Percentiles rank a stretch among this genome's conserved stretches.
Conservation (phyloP, 2,329 filamentous ascomycete species). For the Alternaria alternata region DNA sequence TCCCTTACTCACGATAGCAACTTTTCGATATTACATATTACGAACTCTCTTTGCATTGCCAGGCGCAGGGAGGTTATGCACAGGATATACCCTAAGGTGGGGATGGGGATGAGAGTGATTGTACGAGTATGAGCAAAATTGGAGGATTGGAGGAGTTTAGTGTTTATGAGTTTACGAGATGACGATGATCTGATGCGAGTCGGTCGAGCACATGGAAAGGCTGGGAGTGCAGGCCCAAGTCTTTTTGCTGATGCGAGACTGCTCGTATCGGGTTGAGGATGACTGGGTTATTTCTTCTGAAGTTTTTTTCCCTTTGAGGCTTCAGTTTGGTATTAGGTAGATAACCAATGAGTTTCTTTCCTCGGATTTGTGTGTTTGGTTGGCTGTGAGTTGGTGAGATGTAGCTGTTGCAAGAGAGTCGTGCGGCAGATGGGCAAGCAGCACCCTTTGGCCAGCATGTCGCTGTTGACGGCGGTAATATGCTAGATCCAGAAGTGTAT, state of each 20-base stretch:
- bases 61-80: slow-evolving; percentile 31
- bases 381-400: not conserved
- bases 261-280: not conserved
- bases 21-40: slow-evolving; percentile 24
- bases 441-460: no score
- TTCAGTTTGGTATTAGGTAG: slow-evolving; percentile 5
- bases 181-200: not conserved
- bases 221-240: slow-evolving; percentile 45
- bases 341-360: not conserved
- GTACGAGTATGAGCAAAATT: slow-evolving; percentile 30
- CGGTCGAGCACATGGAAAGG: slow-evolving; percentile 11
- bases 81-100: slow-evolving; percentile 14
- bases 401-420: not conserved
- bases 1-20: slow-evolving; percentile 8
- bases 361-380: not conserved
- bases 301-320: not conserved
- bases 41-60: slow-evolving; percentile 40
- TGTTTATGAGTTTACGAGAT: slow-evolving; percentile 1
- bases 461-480: no score
- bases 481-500: no score
- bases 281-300: not conserved
- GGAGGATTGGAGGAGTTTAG: not conserved
- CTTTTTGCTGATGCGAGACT: slow-evolving; percentile 6
- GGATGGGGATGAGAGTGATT: slow-evolving; percentile 15
- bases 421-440: no score